Evolutionary conservation across 768 basidiomycete species (phyloP).

Genomic region (Pilatotrama ljubarskyi): DNA sequence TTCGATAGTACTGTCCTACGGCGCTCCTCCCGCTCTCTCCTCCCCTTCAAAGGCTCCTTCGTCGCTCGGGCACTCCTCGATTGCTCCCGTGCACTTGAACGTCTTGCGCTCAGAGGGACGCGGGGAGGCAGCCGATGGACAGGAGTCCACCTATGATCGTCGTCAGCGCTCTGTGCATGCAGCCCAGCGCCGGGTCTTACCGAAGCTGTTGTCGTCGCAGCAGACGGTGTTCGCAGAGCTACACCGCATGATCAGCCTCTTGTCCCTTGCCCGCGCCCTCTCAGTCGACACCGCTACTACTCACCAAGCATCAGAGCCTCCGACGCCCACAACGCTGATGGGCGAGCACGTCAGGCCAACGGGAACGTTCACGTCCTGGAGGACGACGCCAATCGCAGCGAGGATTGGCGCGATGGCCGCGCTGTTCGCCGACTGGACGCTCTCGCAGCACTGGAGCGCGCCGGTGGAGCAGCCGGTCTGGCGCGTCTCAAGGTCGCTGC

Average conservation of each 20-base stretch:
- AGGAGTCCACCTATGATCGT: neutral
- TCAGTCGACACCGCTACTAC: no score
- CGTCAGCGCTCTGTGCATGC: no score
- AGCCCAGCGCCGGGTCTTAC: no score
- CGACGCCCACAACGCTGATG: neutral
- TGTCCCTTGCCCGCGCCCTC: neutral
- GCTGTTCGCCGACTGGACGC: neutral
- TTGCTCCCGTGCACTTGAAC: neutral
- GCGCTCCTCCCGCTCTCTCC: no score
- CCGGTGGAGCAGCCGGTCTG: constrained; percentile 2
- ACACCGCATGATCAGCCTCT: neutral
- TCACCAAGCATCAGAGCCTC: neutral
- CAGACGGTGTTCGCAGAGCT: constrained; percentile 14
- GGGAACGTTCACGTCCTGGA: constrained; percentile 1
- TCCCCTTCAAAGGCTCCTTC: no score
- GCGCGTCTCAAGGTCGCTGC: neutral
- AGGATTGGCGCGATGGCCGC: neutral
- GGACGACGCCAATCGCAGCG: neutral
- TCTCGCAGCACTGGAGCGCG: constrained; percentile 10
- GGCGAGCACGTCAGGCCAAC: constrained; percentile 1
- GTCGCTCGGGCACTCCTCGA: no score
- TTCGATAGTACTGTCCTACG: neutral
- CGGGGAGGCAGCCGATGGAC: constrained; percentile 1
- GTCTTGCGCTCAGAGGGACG: neutral
- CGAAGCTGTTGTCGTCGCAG: constrained; percentile 13